Evolutionary conservation across 495 filamentous ascomycete species (phyloP), one percentile per base, ranked within the genome.

Genomic region (Penicillium ochrochloron): DNA sequence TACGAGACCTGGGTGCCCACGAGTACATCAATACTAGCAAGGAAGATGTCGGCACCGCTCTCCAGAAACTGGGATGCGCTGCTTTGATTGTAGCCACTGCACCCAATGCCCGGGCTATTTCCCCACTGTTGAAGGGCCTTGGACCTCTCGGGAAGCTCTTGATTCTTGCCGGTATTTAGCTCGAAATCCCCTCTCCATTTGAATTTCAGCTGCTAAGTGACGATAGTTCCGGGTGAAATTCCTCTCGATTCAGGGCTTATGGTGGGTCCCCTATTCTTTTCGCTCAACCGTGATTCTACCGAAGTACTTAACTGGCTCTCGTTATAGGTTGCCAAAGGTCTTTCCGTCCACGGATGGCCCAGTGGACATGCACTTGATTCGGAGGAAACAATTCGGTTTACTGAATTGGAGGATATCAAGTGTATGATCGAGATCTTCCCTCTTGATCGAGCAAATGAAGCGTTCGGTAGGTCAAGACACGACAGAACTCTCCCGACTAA

Each of bases 321-420:
- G 10, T 17, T 29, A 29, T 37, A 72, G 63, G 67, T 71, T 21
- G 10, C 46, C 15, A 78, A 84, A 59, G 85, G 80, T 35, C 52
- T 82, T 6, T 84, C 82, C 6, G 79, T 92, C 0, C 78, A 82
- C 39, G 81, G 84, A n/a, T 91, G 86, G 84, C 86, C 88, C 0
- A 80, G 76, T 44, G 89, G 89, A 0, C 84, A 89, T 64, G 84
- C 85, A 0, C 69, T 82, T 4, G 89, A 92, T 70, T 77, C 76
- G 5, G 89, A 91, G 74, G 89, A 92, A 66, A 80, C 89, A 0
- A 86, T 91, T 60, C 70, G 66, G 11, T 92, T 92, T 67, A 78
- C 89, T 0, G 61, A 83, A 63, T 64, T 82, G 23, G 80, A 89
- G 51, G 78, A 78, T 8, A 78, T 92, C 41, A 82, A 87, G 63